phyloP scores from a whole-genome alignment of 2,329 filamentous ascomycete species.

The Phialophora verrucosa region DNA sequence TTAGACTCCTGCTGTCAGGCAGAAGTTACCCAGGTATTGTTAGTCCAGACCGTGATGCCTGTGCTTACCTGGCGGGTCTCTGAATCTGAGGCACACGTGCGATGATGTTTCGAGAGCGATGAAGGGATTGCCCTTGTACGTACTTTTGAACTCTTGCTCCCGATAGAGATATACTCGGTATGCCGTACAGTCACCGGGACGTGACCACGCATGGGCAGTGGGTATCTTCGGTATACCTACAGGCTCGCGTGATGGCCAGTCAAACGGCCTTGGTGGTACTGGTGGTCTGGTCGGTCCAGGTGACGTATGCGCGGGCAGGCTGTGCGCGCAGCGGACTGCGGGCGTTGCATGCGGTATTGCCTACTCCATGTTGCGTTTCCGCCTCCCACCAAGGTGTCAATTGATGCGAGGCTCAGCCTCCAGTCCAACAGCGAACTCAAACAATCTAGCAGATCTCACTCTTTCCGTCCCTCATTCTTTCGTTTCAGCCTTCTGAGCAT shows the following conservation, averaged over 20 bases:
- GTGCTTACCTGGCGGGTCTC: conserved; percentile 4
- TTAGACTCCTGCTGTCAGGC: not conserved
- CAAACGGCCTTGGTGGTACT: not conserved
- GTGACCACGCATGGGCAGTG: not conserved
- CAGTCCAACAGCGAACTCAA: conserved; percentile 1
- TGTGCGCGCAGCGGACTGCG: conserved; percentile 11
- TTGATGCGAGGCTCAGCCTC: conserved; percentile 22
- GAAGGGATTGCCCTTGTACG: not conserved
- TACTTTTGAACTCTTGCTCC: not conserved
- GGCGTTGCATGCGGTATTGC: not conserved
- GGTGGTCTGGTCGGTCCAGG: conserved; percentile 8
- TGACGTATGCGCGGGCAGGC: conserved; percentile 21
- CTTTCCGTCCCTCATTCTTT: not conserved
- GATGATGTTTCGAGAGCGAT: not conserved
- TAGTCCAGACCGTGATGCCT: not conserved
- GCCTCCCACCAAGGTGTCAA: conserved; percentile 8
- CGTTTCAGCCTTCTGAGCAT: conserved; percentile 21
- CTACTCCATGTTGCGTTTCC: conserved; percentile 6
- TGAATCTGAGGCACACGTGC: not conserved
- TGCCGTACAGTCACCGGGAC: not conserved
- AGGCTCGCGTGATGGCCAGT: conserved; percentile 14
- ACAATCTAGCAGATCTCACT: conserved; percentile 1
- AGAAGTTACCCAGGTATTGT: no score
- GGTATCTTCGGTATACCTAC: not conserved
- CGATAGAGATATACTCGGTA: not conserved